Conservation (phyloP, 768 basidiomycete genomes). For the Lentinula boryana region DNA sequence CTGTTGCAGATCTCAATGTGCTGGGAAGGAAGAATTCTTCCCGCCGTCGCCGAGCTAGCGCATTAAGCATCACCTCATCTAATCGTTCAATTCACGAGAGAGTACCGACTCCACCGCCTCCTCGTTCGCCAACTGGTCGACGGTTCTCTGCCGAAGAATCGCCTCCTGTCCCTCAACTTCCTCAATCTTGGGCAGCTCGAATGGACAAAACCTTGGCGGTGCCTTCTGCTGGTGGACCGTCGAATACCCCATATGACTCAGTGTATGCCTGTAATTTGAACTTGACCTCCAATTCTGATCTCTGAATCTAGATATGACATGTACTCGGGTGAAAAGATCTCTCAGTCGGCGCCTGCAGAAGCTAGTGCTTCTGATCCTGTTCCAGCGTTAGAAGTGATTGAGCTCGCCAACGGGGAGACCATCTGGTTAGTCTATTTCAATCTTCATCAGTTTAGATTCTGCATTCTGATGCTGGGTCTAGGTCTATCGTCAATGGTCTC, state of each 20-base stretch:
- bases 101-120: constrained; percentile 81
- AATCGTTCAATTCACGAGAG: constrained; percentile 76
- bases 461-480: constrained; percentile 20
- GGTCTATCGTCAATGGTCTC: constrained; percentile 81
- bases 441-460: constrained; percentile 6
- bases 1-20: constrained; percentile 50
- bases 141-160: constrained; percentile 64
- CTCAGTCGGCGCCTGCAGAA: constrained; percentile 22
- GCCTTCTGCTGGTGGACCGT: constrained; percentile 49
- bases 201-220: constrained; percentile 30
- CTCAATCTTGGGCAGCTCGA: constrained; percentile 42
- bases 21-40: constrained; percentile 50
- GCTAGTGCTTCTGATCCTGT: constrained; percentile 21
- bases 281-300: constrained; percentile 15
- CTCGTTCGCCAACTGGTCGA: constrained; percentile 43
- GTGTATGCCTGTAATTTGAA: constrained; percentile 45
- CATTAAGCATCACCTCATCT: constrained; percentile 38
- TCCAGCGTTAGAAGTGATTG: constrained; percentile 72
- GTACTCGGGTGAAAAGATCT: constrained; percentile 55
- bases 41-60: constrained; percentile 60
- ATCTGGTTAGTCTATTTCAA: constrained; percentile 55
- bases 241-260: constrained; percentile 70
- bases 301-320: constrained; percentile 62
- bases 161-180: constrained; percentile 65
- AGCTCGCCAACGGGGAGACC: constrained; percentile 83